Evolutionary conservation across 1,284 basidiomycete species (phyloP).

Genomic region (Marasmius tenuissimus): DNA sequence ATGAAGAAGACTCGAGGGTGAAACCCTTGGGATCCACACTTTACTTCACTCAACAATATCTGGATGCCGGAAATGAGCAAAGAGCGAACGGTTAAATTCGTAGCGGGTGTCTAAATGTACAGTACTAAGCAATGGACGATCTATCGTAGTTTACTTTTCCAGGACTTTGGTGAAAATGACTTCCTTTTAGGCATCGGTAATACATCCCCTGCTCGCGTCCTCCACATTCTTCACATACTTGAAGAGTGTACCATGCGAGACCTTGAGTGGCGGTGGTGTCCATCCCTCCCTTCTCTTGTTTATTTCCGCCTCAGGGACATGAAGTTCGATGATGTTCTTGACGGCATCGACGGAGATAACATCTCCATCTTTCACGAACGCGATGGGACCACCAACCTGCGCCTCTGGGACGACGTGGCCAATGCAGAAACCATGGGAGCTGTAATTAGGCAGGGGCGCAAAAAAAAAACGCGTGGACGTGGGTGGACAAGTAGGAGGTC

Average conservation of each 20-base stretch:
- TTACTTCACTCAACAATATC: not conserved
- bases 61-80: not conserved
- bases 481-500: not conserved
- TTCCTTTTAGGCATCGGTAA: slow-evolving; percentile 71
- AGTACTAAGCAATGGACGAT: not conserved
- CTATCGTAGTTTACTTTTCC: not conserved
- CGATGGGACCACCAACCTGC: slow-evolving; percentile 89
- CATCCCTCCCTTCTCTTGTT: slow-evolving; percentile 65
- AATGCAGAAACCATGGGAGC: slow-evolving; percentile 88
- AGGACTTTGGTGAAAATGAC: not conserved
- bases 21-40: slow-evolving; percentile 1
- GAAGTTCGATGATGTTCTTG: slow-evolving; percentile 78
- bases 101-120: not conserved
- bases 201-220: slow-evolving; percentile 87
- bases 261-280: slow-evolving; percentile 85
- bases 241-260: slow-evolving; percentile 79
- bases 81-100: too few relatives aligned
- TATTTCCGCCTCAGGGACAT: slow-evolving; percentile 72
- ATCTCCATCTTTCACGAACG: slow-evolving; percentile 87
- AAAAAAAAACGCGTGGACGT: not conserved
- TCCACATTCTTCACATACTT: slow-evolving; percentile 86
- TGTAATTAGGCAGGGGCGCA: slow-evolving; percentile 22
- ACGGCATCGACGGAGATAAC: slow-evolving; percentile 84
- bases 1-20: slow-evolving; percentile 59
- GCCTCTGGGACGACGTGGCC: slow-evolving; percentile 93